Percentiles rank a stretch among this genome's conserved stretches.
Conservation (phyloP, 345 rosid species). For the Ricinus communis region DNA sequence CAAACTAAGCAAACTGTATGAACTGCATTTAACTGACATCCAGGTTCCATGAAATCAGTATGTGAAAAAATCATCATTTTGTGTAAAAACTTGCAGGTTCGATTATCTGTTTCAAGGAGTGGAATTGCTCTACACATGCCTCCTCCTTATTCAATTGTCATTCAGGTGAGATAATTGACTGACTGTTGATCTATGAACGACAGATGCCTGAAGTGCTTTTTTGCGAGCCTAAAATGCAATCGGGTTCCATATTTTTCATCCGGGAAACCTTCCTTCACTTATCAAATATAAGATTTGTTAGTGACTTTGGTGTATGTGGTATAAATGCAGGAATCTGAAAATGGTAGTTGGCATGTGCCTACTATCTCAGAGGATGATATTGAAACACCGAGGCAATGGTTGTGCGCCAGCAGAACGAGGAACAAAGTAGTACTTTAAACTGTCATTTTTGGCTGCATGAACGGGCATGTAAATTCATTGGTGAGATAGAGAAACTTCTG, state of each 20-base stretch:
- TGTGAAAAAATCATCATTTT: neutral
- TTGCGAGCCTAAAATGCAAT: neutral
- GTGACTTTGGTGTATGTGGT: neutral
- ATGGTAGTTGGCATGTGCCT: conserved; percentile 90
- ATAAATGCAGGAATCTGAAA: conserved; percentile 73
- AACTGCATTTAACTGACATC: neutral
- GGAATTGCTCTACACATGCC: conserved; percentile 74
- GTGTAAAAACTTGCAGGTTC: conserved; percentile 50
- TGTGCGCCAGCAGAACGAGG: conserved; percentile 58
- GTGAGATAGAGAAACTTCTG: neutral
- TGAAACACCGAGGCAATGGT: conserved; percentile 71
- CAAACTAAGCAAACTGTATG: neutral
- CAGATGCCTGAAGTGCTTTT: neutral
- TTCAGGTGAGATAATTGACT: conserved; percentile 54
- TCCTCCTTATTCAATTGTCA: conserved; percentile 90
- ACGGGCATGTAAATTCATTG: neutral
- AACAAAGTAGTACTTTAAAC: neutral
- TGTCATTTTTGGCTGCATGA: neutral
- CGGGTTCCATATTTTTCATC: no score
- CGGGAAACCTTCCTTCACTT: no score
- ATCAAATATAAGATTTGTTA: neutral
- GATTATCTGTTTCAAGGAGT: conserved; percentile 47
- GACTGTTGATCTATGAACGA: neutral
- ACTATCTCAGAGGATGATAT: conserved; percentile 56
- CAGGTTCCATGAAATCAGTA: neutral